These are phyloP conservation scores for Pyrenopolyporus hunteri DNA, from an alignment of 495 filamentous ascomycete genomes.

Conservation along the genomic window DNA sequence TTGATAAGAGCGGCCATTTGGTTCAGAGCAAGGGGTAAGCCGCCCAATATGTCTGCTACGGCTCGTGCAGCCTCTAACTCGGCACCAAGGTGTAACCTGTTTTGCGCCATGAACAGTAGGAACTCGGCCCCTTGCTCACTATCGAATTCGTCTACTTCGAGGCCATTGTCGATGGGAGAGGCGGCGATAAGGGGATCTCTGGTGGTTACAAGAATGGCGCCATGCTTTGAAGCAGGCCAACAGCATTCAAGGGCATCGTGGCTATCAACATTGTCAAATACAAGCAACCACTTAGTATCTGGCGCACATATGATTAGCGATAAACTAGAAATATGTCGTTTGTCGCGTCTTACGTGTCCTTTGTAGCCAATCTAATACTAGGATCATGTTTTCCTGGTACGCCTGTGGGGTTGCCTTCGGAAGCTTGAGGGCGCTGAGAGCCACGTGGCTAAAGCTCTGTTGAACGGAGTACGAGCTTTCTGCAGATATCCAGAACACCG, in stretches of 20 bases:
- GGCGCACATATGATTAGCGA: conserved; percentile 14
- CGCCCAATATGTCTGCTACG: conserved; percentile 40
- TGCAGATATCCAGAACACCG: conserved; percentile 51
- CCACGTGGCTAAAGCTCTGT: conserved; percentile 41
- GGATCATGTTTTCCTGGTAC: conserved; percentile 39
- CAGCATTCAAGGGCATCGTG: conserved; percentile 42
- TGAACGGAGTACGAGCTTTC: conserved; percentile 45
- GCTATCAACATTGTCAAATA: conserved; percentile 51
- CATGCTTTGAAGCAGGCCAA: conserved; percentile 42
- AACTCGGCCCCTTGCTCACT: conserved; percentile 8
- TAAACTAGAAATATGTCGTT: neutral
- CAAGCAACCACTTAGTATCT: conserved; percentile 46
- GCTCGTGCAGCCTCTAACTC: neutral
- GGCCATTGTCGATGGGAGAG: neutral
- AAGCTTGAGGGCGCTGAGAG: conserved; percentile 38
- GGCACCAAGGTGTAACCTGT: neutral
- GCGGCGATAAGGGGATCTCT: conserved; percentile 33
- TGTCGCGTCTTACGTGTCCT: conserved; percentile 31
- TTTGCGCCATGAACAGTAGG: neutral
- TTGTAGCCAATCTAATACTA: conserved; percentile 48
- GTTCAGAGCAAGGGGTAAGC: conserved; percentile 49
- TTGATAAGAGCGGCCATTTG: conserved; percentile 52
- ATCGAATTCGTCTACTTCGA: conserved; percentile 21
- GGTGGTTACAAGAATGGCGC: conserved; percentile 49
- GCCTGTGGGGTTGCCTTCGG: conserved; percentile 41